Base-by-base conservation (phyloP, 2,329 filamentous ascomycete species). In the Colletotrichum shisoi region DNA sequence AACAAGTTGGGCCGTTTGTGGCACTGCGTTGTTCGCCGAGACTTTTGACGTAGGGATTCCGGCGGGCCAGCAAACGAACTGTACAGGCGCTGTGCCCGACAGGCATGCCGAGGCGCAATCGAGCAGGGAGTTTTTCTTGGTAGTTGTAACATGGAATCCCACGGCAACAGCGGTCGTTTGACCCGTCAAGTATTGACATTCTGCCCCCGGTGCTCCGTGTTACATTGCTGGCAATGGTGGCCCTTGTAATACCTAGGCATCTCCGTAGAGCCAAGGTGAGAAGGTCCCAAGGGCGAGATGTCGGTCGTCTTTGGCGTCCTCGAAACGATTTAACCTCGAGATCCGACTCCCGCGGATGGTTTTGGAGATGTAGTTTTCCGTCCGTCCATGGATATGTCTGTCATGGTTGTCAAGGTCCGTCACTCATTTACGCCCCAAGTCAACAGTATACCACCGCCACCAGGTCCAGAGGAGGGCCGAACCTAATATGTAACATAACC, bases 11-110 rank as follows among this genome's bases (percentile, higher is more conserved):
- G 51, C 54, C 42, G 21, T 15, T 45, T 21, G 19, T 45, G 54
- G 13, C 42, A 21, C 24, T 21, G 49, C 45, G 44, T 31, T 12
- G 48, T 48, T 37, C 17, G 34, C 40, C 34, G 44, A 52, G 49
- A 31, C 6, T 42, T 34, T 42, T 39, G 42, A 45, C 37, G 40
- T 34, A 56, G 64, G n/a, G 48, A 31, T 21, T 37, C 37, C 27
- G n/a, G 34, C 7, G 44, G 39, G 45, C 59, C 9, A 59, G 49
- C 42, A 56, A 56, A 19, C 54, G 57, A 56, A 56, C 37, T 59
- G 61, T 42, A 57, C 27, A 51, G 6, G 27, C 59, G 46, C 49
- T 48, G 44, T 65, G 56, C 54, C 49, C 37, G 44, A 21, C 27
- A 67, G 48, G 46, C 60, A 27, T 9, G 54, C 42, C 3, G n/a